phyloP scores from a whole-genome alignment of 768 basidiomycete genomes.

The Lactarius tabidus region DNA sequence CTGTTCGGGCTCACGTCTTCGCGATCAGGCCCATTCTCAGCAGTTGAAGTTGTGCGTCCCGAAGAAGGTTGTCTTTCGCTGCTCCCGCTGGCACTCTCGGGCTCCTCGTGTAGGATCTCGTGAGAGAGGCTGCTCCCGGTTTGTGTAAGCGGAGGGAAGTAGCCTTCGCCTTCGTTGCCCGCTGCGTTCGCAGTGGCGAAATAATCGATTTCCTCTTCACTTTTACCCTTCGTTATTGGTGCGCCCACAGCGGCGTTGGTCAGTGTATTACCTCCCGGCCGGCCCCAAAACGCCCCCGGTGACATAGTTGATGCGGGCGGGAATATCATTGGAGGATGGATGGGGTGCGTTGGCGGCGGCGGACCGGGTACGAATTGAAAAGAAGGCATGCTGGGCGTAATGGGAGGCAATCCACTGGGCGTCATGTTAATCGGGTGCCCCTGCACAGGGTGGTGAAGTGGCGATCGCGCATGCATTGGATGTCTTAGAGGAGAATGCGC shows the following conservation, averaged over 20 bases:
- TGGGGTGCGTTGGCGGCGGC: constrained; percentile 34
- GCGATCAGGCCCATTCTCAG: constrained; percentile 2
- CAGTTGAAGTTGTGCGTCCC: background rate
- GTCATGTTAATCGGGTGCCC: constrained; percentile 37
- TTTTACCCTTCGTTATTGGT: constrained; percentile 36
- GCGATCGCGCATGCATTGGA: constrained; percentile 31
- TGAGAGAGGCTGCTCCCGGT: constrained; percentile 31
- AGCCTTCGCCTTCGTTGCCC: constrained; percentile 30
- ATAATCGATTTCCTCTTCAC: constrained; percentile 35
- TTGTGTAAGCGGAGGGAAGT: constrained; percentile 41
- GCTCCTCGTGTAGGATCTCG: constrained; percentile 29
- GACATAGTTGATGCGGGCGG: constrained; percentile 71
- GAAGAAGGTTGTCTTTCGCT: constrained; percentile 10
- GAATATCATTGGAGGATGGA: constrained; percentile 42
- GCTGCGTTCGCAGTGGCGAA: constrained; percentile 30
- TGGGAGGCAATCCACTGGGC: constrained; percentile 81
- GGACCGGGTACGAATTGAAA: constrained; percentile 75
- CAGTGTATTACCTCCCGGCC: constrained; percentile 43
- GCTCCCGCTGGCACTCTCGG: background rate
- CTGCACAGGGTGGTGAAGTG: constrained; percentile 39
- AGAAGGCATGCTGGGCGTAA: constrained; percentile 97
- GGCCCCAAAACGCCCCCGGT: constrained; percentile 73
- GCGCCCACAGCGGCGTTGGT: constrained; percentile 63
- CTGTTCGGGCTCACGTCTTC: constrained; percentile 3
- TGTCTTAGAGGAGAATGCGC: constrained; percentile 36